Base-by-base conservation (phyloP, 2,329 filamentous ascomycete genomes). In the Dactylellina haptotyla region DNA sequence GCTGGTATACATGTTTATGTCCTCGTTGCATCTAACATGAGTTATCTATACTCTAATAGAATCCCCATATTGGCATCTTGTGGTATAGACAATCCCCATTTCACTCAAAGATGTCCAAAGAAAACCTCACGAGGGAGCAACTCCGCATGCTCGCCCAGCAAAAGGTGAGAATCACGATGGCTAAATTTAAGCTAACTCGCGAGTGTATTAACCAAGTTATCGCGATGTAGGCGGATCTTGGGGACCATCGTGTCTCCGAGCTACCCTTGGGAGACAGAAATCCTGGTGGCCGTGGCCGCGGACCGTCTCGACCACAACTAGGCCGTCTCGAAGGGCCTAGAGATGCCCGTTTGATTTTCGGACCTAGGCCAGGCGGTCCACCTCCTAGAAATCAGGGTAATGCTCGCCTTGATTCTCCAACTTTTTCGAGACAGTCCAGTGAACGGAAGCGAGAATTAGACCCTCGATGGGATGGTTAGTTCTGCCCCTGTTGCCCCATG, bases 231-330 rank as follows among this genome's bases (percentile, higher is more conserved):
- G 69, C 57, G 32, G 69, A 65, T 26, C 61, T 73, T 18, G 69
- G 61, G 1, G 45, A 73, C 34, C 53, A 73, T 16, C 69, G 69
- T 26, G 23, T 73, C 23, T 37, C 61, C 4, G 28, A 16, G 5
- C 37, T 73, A 18, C 69, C 69, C n/a, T 30, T 73, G 3, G 54
- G 69, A 28, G 56, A 66, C 18, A 43, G 69, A n/a, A 32, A 61
- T 20, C 69, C 69, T 12, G 61, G 69, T 32, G 54, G 61, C 20
- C 54, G 69, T 26, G 59, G 69, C 26, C 43, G 18, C n/a, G n/a
- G n/a, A 53, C n/a, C 37, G 32, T 32, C 25, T 23, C 59, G 23
- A 3, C 32, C 32, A 34, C 6, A 34, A 14, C 10, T 5, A 10
- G 41, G 46, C 2, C 54, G 51, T 18, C 34, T 66, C 20, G 37